These are phyloP conservation scores for Neospermospora avenae DNA, from an alignment of 2,329 filamentous ascomycete species.

Conservation along the genomic window DNA sequence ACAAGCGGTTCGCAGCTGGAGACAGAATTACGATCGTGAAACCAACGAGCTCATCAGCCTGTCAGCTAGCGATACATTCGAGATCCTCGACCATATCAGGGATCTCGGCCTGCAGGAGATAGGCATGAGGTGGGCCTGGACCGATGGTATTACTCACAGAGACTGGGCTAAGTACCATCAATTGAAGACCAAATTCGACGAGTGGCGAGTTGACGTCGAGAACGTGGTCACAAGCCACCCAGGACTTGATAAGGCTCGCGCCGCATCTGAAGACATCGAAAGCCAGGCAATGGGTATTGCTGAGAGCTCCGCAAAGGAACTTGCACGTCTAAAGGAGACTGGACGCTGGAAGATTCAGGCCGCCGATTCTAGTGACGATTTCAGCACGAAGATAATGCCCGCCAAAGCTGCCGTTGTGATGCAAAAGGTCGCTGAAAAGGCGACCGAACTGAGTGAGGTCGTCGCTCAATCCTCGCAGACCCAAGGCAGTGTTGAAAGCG, in stretches of 20 bases:
- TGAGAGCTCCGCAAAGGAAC: slow-evolving; percentile 73
- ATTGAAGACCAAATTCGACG: slow-evolving; percentile 75
- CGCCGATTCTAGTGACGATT: slow-evolving; percentile 73
- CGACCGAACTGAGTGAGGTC: slow-evolving; percentile 31
- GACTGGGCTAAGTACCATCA: slow-evolving; percentile 96
- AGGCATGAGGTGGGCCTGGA: slow-evolving; percentile 84
- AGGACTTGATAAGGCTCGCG: slow-evolving; percentile 64
- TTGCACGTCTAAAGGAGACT: slow-evolving; percentile 77
- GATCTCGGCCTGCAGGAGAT: slow-evolving; percentile 70
- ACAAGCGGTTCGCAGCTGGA: slow-evolving; percentile 62
- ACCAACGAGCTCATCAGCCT: slow-evolving; percentile 53
- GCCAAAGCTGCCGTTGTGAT: slow-evolving; percentile 49
- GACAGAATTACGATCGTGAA: slow-evolving; percentile 54
- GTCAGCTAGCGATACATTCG: slow-evolving; percentile 61
- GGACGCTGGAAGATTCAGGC: slow-evolving; percentile 79
- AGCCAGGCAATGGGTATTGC: slow-evolving; percentile 78
- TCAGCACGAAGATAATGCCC: slow-evolving; percentile 64
- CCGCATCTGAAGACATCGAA: slow-evolving; percentile 67
- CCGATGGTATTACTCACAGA: slow-evolving; percentile 92
- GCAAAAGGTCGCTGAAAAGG: slow-evolving; percentile 31
- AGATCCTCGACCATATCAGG: slow-evolving; percentile 65
- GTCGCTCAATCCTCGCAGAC: slow-evolving; percentile 27
- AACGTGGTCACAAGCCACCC: slow-evolving; percentile 71
- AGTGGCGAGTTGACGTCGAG: slow-evolving; percentile 82
- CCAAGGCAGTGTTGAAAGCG: slow-evolving; percentile 30